A percentile compares a stretch with the other conserved stretches of the same genome.
Conservation (phyloP, 768 basidiomycete genomes). For the Cystofilobasidium macerans region DNA sequence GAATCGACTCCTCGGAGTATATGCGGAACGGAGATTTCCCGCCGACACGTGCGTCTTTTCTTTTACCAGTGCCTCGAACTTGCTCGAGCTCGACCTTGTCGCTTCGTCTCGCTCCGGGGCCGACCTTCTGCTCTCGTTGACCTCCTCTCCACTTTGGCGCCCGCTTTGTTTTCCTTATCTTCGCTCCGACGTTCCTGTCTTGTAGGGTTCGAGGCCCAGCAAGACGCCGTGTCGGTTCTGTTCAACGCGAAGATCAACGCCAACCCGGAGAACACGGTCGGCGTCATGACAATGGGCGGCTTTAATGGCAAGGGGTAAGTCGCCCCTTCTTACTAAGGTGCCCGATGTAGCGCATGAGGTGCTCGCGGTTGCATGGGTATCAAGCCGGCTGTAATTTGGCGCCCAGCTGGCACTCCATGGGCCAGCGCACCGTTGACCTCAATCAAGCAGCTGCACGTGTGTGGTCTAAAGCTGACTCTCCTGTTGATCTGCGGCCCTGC, state of each 20-base stretch:
- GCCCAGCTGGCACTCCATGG: too few species aligned
- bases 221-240: slow-evolving; percentile 78
- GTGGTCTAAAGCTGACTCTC: too few species aligned
- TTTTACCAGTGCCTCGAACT: not conserved
- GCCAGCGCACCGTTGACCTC: too few species aligned
- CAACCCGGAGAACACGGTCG: slow-evolving; percentile 95
- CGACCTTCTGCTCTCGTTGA: not conserved
- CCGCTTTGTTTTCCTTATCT: slow-evolving; percentile 24
- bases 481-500: slow-evolving; percentile 39
- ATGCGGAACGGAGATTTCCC: slow-evolving; percentile 70
- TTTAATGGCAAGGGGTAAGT: slow-evolving; percentile 65
- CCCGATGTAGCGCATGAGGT: too few species aligned
- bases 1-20: slow-evolving; percentile 90
- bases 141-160: not conserved
- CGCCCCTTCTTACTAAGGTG: too few species aligned
- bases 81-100: slow-evolving; percentile 46
- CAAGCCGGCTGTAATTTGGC: too few species aligned
- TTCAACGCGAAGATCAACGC: slow-evolving; percentile 88
- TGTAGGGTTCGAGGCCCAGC: slow-evolving; percentile 73
- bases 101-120: not conserved
- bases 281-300: slow-evolving; percentile 87
- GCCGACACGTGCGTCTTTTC: slow-evolving; percentile 10
- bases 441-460: not conserved
- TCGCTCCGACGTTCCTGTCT: slow-evolving; percentile 33
- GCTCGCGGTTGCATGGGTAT: too few species aligned